phyloP scores from a whole-genome alignment of 2,329 filamentous ascomycete genomes.

The Pestalotiopsis sp. region DNA sequence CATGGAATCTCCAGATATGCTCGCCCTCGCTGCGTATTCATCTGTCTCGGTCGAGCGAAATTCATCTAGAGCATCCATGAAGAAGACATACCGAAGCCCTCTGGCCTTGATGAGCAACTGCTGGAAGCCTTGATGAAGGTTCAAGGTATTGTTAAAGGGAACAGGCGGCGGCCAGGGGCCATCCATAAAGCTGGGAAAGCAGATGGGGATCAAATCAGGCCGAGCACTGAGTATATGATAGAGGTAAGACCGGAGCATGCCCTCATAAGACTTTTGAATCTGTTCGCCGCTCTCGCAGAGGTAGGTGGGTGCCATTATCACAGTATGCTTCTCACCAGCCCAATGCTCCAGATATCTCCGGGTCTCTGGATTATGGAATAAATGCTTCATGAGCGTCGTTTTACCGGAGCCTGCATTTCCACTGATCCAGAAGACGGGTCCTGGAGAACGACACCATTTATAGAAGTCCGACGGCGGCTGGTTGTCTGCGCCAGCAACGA shows the following conservation, averaged over 20 bases:
- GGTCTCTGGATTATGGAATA: constrained; percentile 4
- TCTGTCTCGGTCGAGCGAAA: constrained; percentile 5
- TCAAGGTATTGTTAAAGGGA: constrained; percentile 3
- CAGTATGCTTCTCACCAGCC: constrained; percentile 10
- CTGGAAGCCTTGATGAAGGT: constrained; percentile 5
- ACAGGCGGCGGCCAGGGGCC: constrained; percentile 4
- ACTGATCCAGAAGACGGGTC: constrained; percentile 19
- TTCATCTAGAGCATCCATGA: constrained; percentile 3
- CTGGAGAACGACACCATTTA: constrained; percentile 15
- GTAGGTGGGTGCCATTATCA: constrained; percentile 9
- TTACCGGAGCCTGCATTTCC: constrained; percentile 23
- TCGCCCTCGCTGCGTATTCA: neutral
- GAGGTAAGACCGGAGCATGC: constrained; percentile 9
- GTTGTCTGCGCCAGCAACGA: neutral
- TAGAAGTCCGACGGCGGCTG: constrained; percentile 4
- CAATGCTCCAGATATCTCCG: constrained; percentile 5
- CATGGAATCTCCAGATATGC: neutral
- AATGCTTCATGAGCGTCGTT: constrained; percentile 18
- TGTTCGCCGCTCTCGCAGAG: constrained; percentile 13
- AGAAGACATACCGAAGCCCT: neutral
- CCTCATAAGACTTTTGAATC: constrained; percentile 12
- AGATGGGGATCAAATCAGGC: constrained; percentile 12
- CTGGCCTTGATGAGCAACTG: neutral
- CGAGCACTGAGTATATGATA: constrained; percentile 11
- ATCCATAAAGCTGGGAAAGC: constrained; percentile 10